Percentiles rank a stretch among this genome's conserved stretches.
These are phyloP conservation scores for Dictyostelium capitatum DNA, from an alignment of 78 protist genomes.

Conservation along the genomic window DNA sequence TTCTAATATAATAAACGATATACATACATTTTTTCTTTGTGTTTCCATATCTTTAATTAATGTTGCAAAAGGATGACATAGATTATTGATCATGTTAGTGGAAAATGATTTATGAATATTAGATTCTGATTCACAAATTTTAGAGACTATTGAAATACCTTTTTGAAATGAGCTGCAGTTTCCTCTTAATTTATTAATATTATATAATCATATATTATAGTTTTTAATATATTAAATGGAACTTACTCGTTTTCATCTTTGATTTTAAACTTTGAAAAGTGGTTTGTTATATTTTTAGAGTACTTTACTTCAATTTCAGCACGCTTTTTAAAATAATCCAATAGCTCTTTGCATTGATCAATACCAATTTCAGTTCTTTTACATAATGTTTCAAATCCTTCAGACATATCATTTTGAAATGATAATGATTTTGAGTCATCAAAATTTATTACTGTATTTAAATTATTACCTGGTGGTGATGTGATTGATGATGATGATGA, in stretches of 20 bases:
- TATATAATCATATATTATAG: background rate
- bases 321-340: constrained; percentile 63
- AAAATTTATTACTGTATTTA: background rate
- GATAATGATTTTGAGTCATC: background rate
- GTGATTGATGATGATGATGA: background rate
- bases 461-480: background rate
- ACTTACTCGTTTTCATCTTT: constrained; percentile 78
- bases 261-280: constrained; percentile 48
- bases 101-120: constrained; percentile 63
- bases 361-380: constrained; percentile 61
- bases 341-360: constrained; percentile 67
- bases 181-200: background rate
- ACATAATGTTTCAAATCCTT: constrained; percentile 50
- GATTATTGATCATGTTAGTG: no score
- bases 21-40: constrained; percentile 44
- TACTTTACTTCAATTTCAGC: constrained; percentile 59
- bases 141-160: constrained; percentile 23
- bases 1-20: background rate
- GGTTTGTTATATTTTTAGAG: constrained; percentile 34
- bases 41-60: constrained; percentile 68
- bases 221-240: background rate
- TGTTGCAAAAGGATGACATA: constrained; percentile 56
- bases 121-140: constrained; percentile 47
- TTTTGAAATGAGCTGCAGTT: constrained; percentile 61
- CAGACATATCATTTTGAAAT: constrained; percentile 58